Evolutionary conservation across 108 stramenopile genomes (phyloP).

Genomic region (Skeletonema tropicum): DNA sequence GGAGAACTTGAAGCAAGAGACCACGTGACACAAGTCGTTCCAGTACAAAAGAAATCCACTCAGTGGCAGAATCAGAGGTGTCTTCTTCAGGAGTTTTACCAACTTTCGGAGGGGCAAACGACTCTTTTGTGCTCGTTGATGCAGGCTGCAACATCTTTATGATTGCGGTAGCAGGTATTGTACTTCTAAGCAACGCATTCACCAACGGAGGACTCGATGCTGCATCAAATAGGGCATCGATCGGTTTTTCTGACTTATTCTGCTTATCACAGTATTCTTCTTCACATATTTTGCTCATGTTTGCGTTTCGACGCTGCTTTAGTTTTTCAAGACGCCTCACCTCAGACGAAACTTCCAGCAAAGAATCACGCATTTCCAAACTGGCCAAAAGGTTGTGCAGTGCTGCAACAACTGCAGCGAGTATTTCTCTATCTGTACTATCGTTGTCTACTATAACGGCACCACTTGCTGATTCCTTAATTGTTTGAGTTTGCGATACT

Average conservation of each 20-base stretch:
- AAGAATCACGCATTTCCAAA: slow-evolving; percentile 41
- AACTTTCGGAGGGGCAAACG: slow-evolving; percentile 10
- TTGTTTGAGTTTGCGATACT: slow-evolving; percentile 21
- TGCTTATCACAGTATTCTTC: slow-evolving; percentile 11
- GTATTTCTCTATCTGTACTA: slow-evolving; percentile 53
- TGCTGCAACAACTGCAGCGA: slow-evolving; percentile 72
- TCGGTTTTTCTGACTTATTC: not conserved
- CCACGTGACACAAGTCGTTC: slow-evolving; percentile 60
- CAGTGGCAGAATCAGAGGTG: slow-evolving; percentile 72
- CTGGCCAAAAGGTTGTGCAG: slow-evolving; percentile 64
- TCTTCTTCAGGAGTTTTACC: slow-evolving; percentile 22
- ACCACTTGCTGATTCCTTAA: not conserved
- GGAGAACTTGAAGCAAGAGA: slow-evolving; percentile 53
- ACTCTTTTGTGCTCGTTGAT: not conserved
- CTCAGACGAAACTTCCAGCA: slow-evolving; percentile 32
- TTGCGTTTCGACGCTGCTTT: slow-evolving; percentile 12
- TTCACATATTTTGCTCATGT: slow-evolving; percentile 5
- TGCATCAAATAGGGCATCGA: slow-evolving; percentile 38
- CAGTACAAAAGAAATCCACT: slow-evolving; percentile 77
- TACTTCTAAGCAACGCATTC: slow-evolving; percentile 61
- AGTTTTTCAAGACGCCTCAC: slow-evolving; percentile 31
- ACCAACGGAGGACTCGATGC: slow-evolving; percentile 39
- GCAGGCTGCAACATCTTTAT: slow-evolving; percentile 21
- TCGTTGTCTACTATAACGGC: not conserved
- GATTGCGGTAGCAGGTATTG: slow-evolving; percentile 56